Evolutionary conservation across 768 basidiomycete genomes (phyloP), one percentile per base, ranked within the genome.

Genomic region (Leccinum subtestaceum): DNA sequence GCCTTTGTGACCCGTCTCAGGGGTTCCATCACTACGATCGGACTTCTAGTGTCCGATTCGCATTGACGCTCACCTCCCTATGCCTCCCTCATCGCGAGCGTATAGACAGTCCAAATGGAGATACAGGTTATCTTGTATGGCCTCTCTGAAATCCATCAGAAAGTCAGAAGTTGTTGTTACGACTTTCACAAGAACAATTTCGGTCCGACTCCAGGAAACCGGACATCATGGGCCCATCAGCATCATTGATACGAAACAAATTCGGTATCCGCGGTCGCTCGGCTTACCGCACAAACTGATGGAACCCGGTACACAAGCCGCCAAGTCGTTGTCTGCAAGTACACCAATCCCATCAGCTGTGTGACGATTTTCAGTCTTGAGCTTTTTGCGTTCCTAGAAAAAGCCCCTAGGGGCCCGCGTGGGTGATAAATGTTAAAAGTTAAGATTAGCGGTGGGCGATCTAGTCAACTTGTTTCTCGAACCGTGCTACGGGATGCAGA

Each of bases 391-490:
- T 48, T 6, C 48, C 43, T 27, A 1, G 25, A 49, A 45, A 40
- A 54, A 12, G 40, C 19, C 57, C 25, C 32, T 15, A 36, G 3
- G 15, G 56, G 27, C 52, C 53, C 53, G 56, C 25, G 36, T 52
- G 36, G 50, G 50, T 34, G 31, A 61, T 23, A 43, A 55, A 49
- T 43, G 55, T 58, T 55, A 60, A 68, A 63, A 50, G 27, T 52
- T 34, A 55, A 58, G 34, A 60, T 57, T 50, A 55, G 46, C 17
- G 12, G 50, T 13, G 56, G 9, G 45, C 25, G 53, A 45, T 62
- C 38, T n/a, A 58, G 10, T 25, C 25, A 19, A 19, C 40, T 11
- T 29, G 31, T 36, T 60, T 60, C 43, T 56, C 58, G 53, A 40
- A 19, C 46, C 17, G 6, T 19, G 1, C 2, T 34, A 38, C 27